Evolutionary conservation across 2,329 filamentous ascomycete genomes (phyloP), one percentile per base, ranked within the genome.

Genomic region (Sphaerulina populicola): DNA sequence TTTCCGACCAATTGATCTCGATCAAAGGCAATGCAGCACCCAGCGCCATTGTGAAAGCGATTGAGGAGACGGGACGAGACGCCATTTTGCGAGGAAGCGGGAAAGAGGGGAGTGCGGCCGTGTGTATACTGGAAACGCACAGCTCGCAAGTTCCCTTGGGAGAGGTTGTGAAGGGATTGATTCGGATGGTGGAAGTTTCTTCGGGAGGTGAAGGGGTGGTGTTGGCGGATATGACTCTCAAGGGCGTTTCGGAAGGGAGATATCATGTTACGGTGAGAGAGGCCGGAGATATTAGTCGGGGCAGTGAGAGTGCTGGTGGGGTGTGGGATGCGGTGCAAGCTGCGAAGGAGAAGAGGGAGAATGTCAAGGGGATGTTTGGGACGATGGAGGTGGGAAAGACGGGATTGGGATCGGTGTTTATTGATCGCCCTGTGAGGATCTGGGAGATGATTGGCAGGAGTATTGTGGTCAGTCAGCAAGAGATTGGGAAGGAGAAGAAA

Each of bases 361-460:
- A 71, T 37, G 72, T 74, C 44, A 76, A 79, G 51, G 86, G 86
- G 3, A 65, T 83, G 10, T 78, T 97, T 57, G 90, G 90, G 3
- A 80, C 78, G 1, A 75, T 98, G 10, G 75, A 86, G 54, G 83
- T 98, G 33, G 84, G 81, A 51, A 73, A 82, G 62, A 78, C 85
- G 64, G 89, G 93, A 9, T 78, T 83, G 29, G 91, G 89, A 5
- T 82, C 80, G 58, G 81, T 83, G 11, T 94, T 97, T 68, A 65
- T 95, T 57, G 88, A 94, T 66, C 83, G 81, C 58, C 78, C 82
- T 0, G 83, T 97, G 55, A 82, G 91, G 67, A 84, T 97, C 47
- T 97, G 91, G 93, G 91, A 98, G 71, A 79, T 95, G 68, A 95
- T 97, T 69, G 93, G 93, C 29, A 83, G 90, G 65, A 89, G 89